Evolutionary conservation across 768 basidiomycete species (phyloP), one percentile per base, ranked within the genome.

Genomic region (Antrodiella citrinella): DNA sequence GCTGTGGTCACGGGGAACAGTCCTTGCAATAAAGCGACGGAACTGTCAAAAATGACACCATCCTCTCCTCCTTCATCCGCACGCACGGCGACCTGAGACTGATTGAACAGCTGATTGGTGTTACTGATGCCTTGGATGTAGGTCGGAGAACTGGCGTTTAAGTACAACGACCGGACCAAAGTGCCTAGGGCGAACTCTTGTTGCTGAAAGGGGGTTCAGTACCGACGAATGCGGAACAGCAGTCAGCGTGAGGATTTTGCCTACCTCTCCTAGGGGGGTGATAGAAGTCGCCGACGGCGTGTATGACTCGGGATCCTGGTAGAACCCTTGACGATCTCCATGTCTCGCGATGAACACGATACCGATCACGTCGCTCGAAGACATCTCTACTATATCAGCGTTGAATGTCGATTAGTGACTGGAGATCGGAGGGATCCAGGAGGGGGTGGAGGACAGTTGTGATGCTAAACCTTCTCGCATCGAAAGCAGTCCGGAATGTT

Each of bases 1-100:
- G 62, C 56, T 12, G 55, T 22, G 3, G 72, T 77, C 2, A 68
- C 64, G 2, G 84, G 86, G 67, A 75, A 83, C 41, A 89, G 60
- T 11, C 86, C 86, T 62, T 89, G 87, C 9, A 82, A 64, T 46
- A 88, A 64, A 0, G 86, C 82, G 21, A 77, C 66, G 9, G 84
- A 81, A 3, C 82, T 81, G 57, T 86, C 78, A 53, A 72, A 72
- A 40, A 82, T 80, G n/a, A 84, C 81, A 26, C 72, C 77, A 15
- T 74, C 77, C 65, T 89, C 86, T 15, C 78, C 84, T 4, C 82
- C 82, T 22, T 75, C 77, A 62, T 88, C 85, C 1, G 86, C 85
- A 15, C 74, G 76, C 46, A 81, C 72, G 26, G 61, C 59, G 51
- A 77, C 66, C 58, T 75, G 69, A 47, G 58, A 61, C 44, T 66